Conservation (phyloP, 768 basidiomycete species). For the Mycena vitilis region DNA sequence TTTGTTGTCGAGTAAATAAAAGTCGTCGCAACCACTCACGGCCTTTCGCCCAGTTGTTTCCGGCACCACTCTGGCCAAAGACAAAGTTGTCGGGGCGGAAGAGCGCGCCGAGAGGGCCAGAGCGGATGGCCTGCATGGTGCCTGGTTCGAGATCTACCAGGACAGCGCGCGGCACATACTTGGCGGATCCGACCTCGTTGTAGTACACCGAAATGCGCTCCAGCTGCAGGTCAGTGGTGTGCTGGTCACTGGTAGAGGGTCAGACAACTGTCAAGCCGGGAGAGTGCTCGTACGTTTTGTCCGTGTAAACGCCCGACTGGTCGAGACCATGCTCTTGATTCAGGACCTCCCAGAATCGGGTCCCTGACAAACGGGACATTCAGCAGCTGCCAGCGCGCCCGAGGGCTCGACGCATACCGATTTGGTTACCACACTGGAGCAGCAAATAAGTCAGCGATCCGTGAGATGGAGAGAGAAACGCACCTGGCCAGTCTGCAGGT, state of each 20-base stretch:
- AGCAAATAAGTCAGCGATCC: constrained; percentile 41
- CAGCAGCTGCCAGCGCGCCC: neutral
- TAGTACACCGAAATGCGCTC: constrained; percentile 99
- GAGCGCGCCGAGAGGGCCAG: constrained; percentile 88
- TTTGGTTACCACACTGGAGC: constrained; percentile 96
- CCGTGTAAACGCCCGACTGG: constrained; percentile 91
- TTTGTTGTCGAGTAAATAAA: constrained; percentile 10
- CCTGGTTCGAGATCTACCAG: constrained; percentile 98
- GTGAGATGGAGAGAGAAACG: constrained; percentile 35
- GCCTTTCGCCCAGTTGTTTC: constrained; percentile 99
- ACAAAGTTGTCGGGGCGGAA: constrained; percentile 99
- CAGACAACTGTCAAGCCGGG: neutral
- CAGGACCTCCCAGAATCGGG: constrained; percentile 97
- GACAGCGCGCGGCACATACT: constrained; percentile 98
- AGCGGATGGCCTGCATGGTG: constrained; percentile 92
- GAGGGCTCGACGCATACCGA: constrained; percentile 63
- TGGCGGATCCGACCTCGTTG: constrained; percentile 94
- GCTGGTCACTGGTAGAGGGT: constrained; percentile 85
- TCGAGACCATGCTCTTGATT: constrained; percentile 98
- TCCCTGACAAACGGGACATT: constrained; percentile 61
- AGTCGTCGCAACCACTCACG: constrained; percentile 52
- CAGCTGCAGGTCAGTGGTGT: constrained; percentile 93
- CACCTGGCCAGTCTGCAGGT: constrained; percentile 98
- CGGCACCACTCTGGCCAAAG: constrained; percentile 97
- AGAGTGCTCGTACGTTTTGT: constrained; percentile 60